Evolutionary conservation across 352 stramenopile species (phyloP).

Genomic region (Lagenidium giganteum): DNA sequence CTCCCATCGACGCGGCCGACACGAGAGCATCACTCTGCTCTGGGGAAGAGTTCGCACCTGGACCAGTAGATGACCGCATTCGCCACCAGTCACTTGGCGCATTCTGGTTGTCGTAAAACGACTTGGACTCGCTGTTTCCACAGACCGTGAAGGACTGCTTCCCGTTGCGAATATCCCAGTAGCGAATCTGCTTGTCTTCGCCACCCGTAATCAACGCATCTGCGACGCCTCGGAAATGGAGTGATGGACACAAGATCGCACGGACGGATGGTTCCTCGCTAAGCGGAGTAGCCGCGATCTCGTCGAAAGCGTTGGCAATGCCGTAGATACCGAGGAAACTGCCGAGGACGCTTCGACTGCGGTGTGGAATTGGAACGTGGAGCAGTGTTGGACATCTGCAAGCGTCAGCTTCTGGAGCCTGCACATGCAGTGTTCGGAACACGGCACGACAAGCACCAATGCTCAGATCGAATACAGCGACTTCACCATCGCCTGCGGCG

Average conservation of each 20-base stretch:
- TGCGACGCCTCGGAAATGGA: slow-evolving; percentile 78
- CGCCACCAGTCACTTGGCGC: slow-evolving; percentile 81
- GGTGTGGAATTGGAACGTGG: slow-evolving; percentile 71
- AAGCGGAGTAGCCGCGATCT: slow-evolving; percentile 64
- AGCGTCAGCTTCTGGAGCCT: slow-evolving; percentile 70
- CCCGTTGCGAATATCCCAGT: slow-evolving; percentile 95
- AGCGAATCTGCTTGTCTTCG: slow-evolving; percentile 93
- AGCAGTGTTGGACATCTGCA: slow-evolving; percentile 69
- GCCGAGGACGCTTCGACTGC: slow-evolving; percentile 58
- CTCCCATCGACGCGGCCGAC: slow-evolving; percentile 25
- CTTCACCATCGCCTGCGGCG: slow-evolving; percentile 90
- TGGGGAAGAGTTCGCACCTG: slow-evolving; percentile 14
- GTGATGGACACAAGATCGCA: slow-evolving; percentile 84
- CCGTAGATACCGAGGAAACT: slow-evolving; percentile 80
- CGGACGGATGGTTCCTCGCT: slow-evolving; percentile 82
- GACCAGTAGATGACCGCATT: slow-evolving; percentile 51
- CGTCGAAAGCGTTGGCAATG: slow-evolving; percentile 77
- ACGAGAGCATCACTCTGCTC: slow-evolving; percentile 18
- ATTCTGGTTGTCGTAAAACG: slow-evolving; percentile 83
- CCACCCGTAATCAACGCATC: slow-evolving; percentile 92
- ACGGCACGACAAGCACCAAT: slow-evolving; percentile 89
- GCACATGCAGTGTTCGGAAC: slow-evolving; percentile 86
- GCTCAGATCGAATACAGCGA: slow-evolving; percentile 83
- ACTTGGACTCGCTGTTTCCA: slow-evolving; percentile 80
- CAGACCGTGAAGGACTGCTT: slow-evolving; percentile 93